A percentile compares a stretch with the other conserved stretches of the same genome.
phyloP scores from a whole-genome alignment of 257 asterid species.

The Solanum piurae region DNA sequence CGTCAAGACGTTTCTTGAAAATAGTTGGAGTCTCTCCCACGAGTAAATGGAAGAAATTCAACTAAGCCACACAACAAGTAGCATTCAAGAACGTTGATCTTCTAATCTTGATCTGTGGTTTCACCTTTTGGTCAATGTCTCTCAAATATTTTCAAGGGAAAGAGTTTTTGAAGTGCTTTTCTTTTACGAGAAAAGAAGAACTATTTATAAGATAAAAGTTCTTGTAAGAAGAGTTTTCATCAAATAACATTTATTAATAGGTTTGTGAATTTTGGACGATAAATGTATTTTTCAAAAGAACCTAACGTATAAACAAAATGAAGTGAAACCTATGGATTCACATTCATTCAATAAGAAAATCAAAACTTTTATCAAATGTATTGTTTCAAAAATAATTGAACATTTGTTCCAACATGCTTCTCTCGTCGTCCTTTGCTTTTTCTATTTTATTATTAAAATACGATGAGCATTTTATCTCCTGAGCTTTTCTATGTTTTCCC shows the following conservation, averaged over 20 bases:
- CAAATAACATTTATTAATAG: background rate
- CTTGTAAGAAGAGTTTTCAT: background rate
- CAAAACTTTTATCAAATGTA: background rate
- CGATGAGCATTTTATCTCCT: background rate
- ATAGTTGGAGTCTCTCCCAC: background rate
- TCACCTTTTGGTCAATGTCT: background rate
- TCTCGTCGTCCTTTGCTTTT: background rate
- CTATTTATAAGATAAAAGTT: background rate
- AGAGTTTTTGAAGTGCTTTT: background rate
- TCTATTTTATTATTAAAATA: background rate
- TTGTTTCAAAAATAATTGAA: background rate
- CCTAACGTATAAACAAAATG: background rate
- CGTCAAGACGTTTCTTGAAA: background rate
- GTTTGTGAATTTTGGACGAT: background rate
- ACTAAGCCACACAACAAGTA: background rate
- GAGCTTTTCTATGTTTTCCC: background rate
- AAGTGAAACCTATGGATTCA: background rate
- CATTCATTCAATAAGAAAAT: background rate
- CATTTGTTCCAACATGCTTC: background rate
- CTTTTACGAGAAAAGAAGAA: background rate
- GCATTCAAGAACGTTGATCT: background rate
- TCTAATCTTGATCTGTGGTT: background rate
- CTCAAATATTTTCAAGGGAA: background rate
- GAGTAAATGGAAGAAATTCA: background rate
- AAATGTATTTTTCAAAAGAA: background rate